These are phyloP conservation scores for Hyphopichia burtonii DNA, from an alignment of 1,139 yeast species.

Conservation along the genomic window DNA sequence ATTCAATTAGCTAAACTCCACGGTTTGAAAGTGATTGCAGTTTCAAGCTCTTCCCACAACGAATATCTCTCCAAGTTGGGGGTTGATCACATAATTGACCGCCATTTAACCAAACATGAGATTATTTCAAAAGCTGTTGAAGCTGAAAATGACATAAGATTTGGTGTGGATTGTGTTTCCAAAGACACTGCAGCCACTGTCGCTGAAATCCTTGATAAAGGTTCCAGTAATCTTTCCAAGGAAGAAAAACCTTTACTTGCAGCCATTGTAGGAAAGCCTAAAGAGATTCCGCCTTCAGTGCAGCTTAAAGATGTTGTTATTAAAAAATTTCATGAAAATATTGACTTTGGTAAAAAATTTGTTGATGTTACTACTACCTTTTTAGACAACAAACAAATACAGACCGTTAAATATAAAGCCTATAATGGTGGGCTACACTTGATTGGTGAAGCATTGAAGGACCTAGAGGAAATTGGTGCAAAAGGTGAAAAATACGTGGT, in stretches of 20 bases:
- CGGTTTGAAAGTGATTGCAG: conserved; percentile 38
- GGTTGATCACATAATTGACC: conserved; percentile 39
- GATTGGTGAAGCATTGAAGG: conserved; percentile 32
- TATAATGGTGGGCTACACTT: conserved; percentile 35
- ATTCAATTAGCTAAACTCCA: conserved; percentile 42
- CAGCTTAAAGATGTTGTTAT: conserved; percentile 31
- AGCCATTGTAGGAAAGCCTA: conserved; percentile 41
- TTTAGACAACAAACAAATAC: conserved; percentile 21
- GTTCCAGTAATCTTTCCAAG: conserved; percentile 6
- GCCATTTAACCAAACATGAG: conserved; percentile 24
- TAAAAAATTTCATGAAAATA: conserved; percentile 45
- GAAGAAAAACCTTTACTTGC: conserved; percentile 20
- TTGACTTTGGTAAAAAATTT: conserved; percentile 32
- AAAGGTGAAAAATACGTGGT: conserved; percentile 44
- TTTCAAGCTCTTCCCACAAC: conserved; percentile 34
- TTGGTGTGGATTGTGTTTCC: conserved; percentile 47
- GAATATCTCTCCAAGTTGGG: conserved; percentile 33
- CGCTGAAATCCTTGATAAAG: conserved; percentile 21
- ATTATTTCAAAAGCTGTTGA: conserved; percentile 14
- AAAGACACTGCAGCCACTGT: conserved; percentile 36
- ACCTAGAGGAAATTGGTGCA: conserved; percentile 40
- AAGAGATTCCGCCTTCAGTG: conserved; percentile 19
- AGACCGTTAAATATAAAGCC: conserved; percentile 32
- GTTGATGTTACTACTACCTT: conserved; percentile 31
- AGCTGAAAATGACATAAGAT: conserved; percentile 19